Base-by-base conservation (phyloP, 2,329 filamentous ascomycete species). In the Grosmannia penicillata region DNA sequence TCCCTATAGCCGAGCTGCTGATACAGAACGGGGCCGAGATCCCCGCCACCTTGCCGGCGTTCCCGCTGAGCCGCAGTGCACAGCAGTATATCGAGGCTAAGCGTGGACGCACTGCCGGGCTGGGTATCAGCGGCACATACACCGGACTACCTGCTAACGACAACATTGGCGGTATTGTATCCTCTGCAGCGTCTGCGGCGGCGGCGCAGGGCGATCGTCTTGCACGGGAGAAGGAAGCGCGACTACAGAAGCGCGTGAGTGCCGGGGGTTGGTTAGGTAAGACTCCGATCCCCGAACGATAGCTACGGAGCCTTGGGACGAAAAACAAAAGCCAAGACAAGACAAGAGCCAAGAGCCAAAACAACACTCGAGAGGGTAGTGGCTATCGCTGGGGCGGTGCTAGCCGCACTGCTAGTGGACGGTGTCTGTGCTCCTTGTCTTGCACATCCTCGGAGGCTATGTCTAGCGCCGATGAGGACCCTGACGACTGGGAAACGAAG, bases 21-120 rank as follows among this genome's bases (percentile, higher is more conserved):
- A 66, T 93, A 13, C 93, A 96, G 50, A 96, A 98, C 52, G 91
- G 91, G 14, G 87, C 87, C 4, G 82, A 94, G 45, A 80, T 96
- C 25, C 89, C 91, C 0, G 54, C 65, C 1, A 64, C 75, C 3
- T 66, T 82, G 43, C 83, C 87, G 1, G 80, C 84, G 0, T 87
- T 96, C 47, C 85, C 86, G 1, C 69, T 98, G 10, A 86, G 84
- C 43, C 67, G 74, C 9, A 79, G 78, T 33, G 89, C 91, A 3
- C 78, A 82, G 51, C 58, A 82, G 25, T 98, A 95, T 51, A 65
- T 96, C 34, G 86, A 93, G 47, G 77, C 86, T 59, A 94, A 78
- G 56, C 63, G 70, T 42, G 61, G 68, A 39, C 62, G 69, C 45
- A 56, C 25, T 6, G 31, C 37, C 3, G 45, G 43, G 0, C 25